These are phyloP conservation scores for Pichia deserticola DNA, from an alignment of 805 yeast species.

Conservation along the genomic window DNA sequence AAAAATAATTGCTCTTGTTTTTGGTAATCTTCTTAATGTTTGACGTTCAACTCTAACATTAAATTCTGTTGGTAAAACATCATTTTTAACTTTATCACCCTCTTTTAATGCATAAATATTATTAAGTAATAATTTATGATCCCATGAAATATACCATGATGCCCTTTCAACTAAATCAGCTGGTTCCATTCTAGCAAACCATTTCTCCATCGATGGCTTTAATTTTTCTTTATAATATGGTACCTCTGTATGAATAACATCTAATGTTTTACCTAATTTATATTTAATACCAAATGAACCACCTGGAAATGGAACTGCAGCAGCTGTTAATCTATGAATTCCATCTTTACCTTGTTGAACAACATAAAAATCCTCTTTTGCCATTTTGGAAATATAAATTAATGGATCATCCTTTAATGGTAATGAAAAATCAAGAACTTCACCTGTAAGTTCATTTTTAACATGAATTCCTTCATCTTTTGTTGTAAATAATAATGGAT, in stretches of 20 bases:
- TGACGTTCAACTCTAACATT: slow-evolving; percentile 69
- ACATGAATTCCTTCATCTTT: slow-evolving; percentile 44
- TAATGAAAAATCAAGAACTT: slow-evolving; percentile 48
- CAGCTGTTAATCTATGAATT: slow-evolving; percentile 57
- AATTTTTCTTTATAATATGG: slow-evolving; percentile 64
- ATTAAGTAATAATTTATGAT: slow-evolving; percentile 50
- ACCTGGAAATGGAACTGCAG: slow-evolving; percentile 76
- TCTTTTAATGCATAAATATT: slow-evolving; percentile 44
- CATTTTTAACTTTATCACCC: slow-evolving; percentile 40
- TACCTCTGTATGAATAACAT: slow-evolving; percentile 58
- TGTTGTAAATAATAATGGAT: slow-evolving; percentile 54
- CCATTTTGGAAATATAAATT: slow-evolving; percentile 55
- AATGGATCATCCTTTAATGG: slow-evolving; percentile 63
- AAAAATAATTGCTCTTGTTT: slow-evolving; percentile 56
- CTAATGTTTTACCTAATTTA: slow-evolving; percentile 56
- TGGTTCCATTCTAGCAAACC: slow-evolving; percentile 58
- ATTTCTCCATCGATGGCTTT: slow-evolving; percentile 63
- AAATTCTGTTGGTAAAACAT: slow-evolving; percentile 43
- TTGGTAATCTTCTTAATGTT: slow-evolving; percentile 61
- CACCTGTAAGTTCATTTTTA: slow-evolving; percentile 55
- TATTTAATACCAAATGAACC: slow-evolving; percentile 59
- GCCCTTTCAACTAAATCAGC: slow-evolving; percentile 65
- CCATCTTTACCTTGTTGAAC: slow-evolving; percentile 50
- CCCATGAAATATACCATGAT: slow-evolving; percentile 71
- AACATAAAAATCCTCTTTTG: slow-evolving; percentile 68